Conservation (phyloP, 73 alveolate species). For the Paramecium bursaria region DNA sequence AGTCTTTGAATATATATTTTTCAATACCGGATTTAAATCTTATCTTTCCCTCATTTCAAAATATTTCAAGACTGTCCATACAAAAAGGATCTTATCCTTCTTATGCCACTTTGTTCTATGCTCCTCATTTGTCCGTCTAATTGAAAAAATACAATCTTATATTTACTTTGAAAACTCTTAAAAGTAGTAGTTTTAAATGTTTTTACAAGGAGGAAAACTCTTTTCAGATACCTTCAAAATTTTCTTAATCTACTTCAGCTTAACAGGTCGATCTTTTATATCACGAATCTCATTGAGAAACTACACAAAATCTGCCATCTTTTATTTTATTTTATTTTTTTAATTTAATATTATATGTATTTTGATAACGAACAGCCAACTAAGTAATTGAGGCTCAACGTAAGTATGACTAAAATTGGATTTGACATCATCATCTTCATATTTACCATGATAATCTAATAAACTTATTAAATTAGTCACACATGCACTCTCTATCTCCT, state of each 20-base stretch:
- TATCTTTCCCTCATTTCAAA: constrained; percentile 13
- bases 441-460: too few species aligned
- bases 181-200: constrained; percentile 39
- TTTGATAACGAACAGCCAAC: too few species aligned
- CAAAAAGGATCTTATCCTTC: constrained; percentile 50
- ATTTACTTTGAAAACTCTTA: constrained; percentile 61
- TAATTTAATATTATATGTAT: too few species aligned
- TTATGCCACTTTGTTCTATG: constrained; percentile 60
- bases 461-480: too few species aligned
- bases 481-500: constrained; percentile 16
- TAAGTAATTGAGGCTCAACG: too few species aligned
- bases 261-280: constrained; percentile 44
- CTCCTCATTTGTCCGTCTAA: constrained; percentile 55
- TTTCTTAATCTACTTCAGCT: constrained; percentile 36
- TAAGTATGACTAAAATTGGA: too few species aligned
- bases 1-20: not conserved
- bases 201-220: constrained; percentile 58
- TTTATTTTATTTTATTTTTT: too few species aligned
- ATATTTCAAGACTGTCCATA: constrained; percentile 57
- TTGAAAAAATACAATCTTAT: too few species aligned
- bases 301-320: constrained; percentile 36
- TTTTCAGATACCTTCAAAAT: constrained; percentile 36
- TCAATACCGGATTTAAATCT: constrained; percentile 49
- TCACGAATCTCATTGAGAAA: constrained; percentile 43
- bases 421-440: too few species aligned